Base-by-base conservation (phyloP, 441 rosid species). In the Brassica hybrid region DNA sequence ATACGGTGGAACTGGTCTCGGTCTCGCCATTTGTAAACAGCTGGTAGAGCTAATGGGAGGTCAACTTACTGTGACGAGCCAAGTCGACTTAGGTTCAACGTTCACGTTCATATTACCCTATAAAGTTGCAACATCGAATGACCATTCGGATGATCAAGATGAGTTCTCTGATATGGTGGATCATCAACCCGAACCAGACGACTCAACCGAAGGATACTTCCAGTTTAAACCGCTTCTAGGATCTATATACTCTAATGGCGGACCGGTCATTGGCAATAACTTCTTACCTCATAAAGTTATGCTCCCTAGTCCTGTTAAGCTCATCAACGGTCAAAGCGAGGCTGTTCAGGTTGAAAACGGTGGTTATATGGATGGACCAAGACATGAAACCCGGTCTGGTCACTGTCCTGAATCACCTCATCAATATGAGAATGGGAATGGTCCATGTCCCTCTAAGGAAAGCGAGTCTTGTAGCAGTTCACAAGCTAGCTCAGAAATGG, bases 31-130 rank as follows among this genome's bases (percentile, higher is more conserved):
- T 70, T 96, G 99, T 87, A 96, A 93, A 84, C 97, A 96, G 72
- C 84, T 96, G 92, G 99, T 92, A 48, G 93, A 96, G 84, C 87
- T 96, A 82, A 96, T 96, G 98, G 98, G 97, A 2, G 93, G 98
- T 62, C 84, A 69, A 43, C 93, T 96, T 45, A 93, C 97, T 0
- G 97, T 96, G 63, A 86, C 97, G 9, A 96, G 99, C 82, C 74
- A 14, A 76, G 98, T 88, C 81, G 85, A 88, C 64, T 65, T 65
- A n/a, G 99, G 99, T n/a, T 93, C 98, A 54, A 92, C 91, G 11
- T 96, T 96, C 79, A 96, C 94, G 17, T 96, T 93, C 76, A 83
- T 88, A 72, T 83, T 96, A 48, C 97, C 98, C 7, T 96, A 92
- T 88, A 94, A 85, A 77, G 84, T 90, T 66, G 92, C 96, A 13